Conservation (phyloP, 2,329 filamentous ascomycete species). For the Talaromyces sp. region DNA sequence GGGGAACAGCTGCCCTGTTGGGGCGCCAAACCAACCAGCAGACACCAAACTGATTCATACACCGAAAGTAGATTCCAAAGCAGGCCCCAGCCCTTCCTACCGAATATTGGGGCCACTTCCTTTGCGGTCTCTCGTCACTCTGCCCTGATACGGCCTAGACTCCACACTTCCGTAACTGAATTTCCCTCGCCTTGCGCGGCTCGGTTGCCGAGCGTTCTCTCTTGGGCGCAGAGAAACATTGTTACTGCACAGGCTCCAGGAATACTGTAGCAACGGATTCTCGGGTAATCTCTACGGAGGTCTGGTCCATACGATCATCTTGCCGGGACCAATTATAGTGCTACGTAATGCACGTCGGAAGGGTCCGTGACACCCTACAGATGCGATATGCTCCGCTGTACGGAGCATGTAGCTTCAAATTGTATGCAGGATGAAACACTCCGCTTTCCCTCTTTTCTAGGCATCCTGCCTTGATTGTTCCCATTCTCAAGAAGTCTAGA, state of each 20-base stretch:
- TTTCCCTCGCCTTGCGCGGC: slow-evolving; percentile 16
- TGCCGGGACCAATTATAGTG: slow-evolving; percentile 12
- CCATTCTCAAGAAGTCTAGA: slow-evolving; percentile 1
- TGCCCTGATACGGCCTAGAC: slow-evolving; percentile 2
- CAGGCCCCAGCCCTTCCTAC: not conserved
- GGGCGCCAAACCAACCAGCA: not conserved
- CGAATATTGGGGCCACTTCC: not conserved
- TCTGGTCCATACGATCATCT: not conserved
- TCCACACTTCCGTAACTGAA: not conserved
- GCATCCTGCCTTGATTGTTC: slow-evolving; percentile 4
- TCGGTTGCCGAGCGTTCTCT: slow-evolving; percentile 8
- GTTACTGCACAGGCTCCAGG: not conserved
- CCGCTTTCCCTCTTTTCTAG: slow-evolving; percentile 15
- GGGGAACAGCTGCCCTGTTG: not conserved
- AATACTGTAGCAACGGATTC: slow-evolving; percentile 3
- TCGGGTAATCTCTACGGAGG: not conserved
- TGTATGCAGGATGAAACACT: slow-evolving; percentile 16
- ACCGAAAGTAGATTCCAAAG: not conserved
- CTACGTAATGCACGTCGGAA: slow-evolving; percentile 13
- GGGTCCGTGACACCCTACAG: slow-evolving; percentile 16
- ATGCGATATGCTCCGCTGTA: slow-evolving; percentile 20
- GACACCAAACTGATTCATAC: not conserved
- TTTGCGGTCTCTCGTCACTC: slow-evolving; percentile 3
- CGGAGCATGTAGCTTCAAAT: slow-evolving; percentile 10
- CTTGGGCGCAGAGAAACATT: not conserved